These are phyloP conservation scores for Mycena polygramma DNA, from an alignment of 768 basidiomycete species.

Conservation along the genomic window DNA sequence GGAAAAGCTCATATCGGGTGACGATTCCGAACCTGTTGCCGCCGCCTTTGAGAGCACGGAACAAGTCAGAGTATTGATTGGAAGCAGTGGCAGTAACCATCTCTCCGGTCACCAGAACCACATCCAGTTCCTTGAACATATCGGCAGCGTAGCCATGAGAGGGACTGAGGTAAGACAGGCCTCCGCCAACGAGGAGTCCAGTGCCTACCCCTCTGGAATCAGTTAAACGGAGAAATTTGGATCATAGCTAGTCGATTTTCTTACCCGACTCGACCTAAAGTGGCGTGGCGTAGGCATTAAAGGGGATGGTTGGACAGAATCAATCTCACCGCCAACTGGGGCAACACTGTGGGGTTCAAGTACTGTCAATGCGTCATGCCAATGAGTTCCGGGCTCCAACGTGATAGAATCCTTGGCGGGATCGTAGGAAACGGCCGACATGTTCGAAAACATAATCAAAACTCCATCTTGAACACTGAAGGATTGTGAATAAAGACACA, in stretches of 20 bases:
- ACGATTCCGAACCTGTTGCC: slow-evolving; percentile 61
- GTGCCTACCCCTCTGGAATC: slow-evolving; percentile 53
- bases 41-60: slow-evolving; percentile 59
- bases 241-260: too few relatives aligned
- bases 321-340: slow-evolving; percentile 47
- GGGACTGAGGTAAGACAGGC: slow-evolving; percentile 53
- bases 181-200: slow-evolving; percentile 59
- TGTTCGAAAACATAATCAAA: slow-evolving; percentile 53
- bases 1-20: slow-evolving; percentile 55
- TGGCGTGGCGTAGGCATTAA: not conserved
- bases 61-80: slow-evolving; percentile 56
- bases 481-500: not conserved
- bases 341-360: slow-evolving; percentile 54
- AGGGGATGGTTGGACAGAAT: not conserved
- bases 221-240: not conserved
- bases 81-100: slow-evolving; percentile 55
- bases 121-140: slow-evolving; percentile 52
- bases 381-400: slow-evolving; percentile 55
- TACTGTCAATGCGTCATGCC: slow-evolving; percentile 51
- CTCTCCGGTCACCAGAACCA: slow-evolving; percentile 56
- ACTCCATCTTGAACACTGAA: slow-evolving; percentile 53
- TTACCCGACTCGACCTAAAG: slow-evolving; percentile 15
- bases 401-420: slow-evolving; percentile 50
- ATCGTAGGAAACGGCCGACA: slow-evolving; percentile 48
- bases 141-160: slow-evolving; percentile 56